A percentile compares a stretch with the other conserved stretches of the same genome.
phyloP scores from a whole-genome alignment of 2,329 filamentous ascomycete genomes.

The Paraphoma sp. region DNA sequence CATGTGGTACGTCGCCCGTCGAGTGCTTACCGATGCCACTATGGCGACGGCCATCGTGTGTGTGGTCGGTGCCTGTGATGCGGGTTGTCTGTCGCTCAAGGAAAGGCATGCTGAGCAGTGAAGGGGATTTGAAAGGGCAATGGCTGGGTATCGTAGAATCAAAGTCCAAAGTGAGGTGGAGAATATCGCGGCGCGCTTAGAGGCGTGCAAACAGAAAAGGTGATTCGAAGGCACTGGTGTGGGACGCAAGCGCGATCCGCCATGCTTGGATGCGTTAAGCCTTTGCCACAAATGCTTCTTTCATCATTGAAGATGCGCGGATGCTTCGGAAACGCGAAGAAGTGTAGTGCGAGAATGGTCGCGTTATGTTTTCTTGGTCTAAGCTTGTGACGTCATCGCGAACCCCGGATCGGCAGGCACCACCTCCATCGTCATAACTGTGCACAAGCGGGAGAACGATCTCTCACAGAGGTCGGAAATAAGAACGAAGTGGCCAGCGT shows the following conservation, averaged over 20 bases:
- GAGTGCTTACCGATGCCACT: slow-evolving; percentile 20
- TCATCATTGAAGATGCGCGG: background rate
- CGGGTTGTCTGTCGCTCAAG: slow-evolving; percentile 36
- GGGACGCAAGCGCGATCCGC: background rate
- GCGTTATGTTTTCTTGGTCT: background rate
- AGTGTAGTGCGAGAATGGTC: background rate
- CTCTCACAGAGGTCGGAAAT: too few relatives aligned
- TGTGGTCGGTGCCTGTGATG: slow-evolving; percentile 31
- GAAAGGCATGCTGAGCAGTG: slow-evolving; percentile 27
- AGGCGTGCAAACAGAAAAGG: background rate
- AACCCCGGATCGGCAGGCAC: background rate
- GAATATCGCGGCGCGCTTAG: background rate
- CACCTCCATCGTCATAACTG: background rate
- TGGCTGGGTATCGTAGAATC: background rate
- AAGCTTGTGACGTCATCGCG: background rate
- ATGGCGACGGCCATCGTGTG: slow-evolving; percentile 20
- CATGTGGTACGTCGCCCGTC: slow-evolving; percentile 47
- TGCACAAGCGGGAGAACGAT: background rate
- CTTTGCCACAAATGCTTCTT: background rate
- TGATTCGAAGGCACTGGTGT: background rate
- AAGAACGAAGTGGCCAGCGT: too few relatives aligned
- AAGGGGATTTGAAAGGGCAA: background rate
- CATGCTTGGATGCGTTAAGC: background rate
- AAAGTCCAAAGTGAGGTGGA: background rate
- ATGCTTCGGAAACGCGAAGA: background rate